Evolutionary conservation across 2,329 filamentous ascomycete genomes (phyloP).

Genomic region (Colletotrichum costaricense): DNA sequence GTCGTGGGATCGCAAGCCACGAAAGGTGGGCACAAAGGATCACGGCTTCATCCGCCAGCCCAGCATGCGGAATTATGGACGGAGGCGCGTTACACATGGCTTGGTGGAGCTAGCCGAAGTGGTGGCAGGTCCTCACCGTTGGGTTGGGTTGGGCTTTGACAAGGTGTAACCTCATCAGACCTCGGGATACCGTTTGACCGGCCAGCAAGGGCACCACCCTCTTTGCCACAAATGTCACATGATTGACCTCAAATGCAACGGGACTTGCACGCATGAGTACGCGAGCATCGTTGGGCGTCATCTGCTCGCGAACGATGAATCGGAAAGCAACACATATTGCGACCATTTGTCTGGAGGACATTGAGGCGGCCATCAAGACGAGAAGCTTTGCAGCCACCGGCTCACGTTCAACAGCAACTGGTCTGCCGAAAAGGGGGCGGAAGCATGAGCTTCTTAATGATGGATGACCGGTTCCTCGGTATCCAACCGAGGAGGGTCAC

Average conservation of each 20-base stretch:
- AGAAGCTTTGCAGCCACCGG: neutral
- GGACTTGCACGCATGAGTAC: neutral
- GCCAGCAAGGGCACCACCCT: neutral
- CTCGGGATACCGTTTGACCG: slow-evolving; percentile 4
- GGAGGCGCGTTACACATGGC: slow-evolving; percentile 4
- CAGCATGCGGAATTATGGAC: slow-evolving; percentile 24
- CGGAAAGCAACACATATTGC: neutral
- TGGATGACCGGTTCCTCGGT: slow-evolving; percentile 32
- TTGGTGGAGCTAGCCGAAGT: slow-evolving; percentile 13
- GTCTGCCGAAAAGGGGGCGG: neutral
- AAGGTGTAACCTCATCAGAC: slow-evolving; percentile 27
- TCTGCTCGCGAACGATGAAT: neutral
- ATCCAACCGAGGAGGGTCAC: slow-evolving; percentile 34
- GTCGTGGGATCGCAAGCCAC: slow-evolving; percentile 8
- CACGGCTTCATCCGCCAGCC: slow-evolving; percentile 32
- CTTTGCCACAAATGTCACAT: slow-evolving; percentile 10
- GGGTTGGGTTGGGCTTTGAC: slow-evolving; percentile 31
- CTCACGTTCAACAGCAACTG: neutral
- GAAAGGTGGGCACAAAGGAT: slow-evolving; percentile 18
- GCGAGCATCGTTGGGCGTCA: neutral
- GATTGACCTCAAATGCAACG: slow-evolving; percentile 8
- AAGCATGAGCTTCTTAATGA: slow-evolving; percentile 28
- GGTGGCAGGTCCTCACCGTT: slow-evolving; percentile 21
- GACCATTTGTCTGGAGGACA: neutral
- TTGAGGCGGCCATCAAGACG: neutral